Evolutionary conservation across 345 rosid genomes (phyloP), one percentile per base, ranked within the genome.

Genomic region (Viola odorata): DNA sequence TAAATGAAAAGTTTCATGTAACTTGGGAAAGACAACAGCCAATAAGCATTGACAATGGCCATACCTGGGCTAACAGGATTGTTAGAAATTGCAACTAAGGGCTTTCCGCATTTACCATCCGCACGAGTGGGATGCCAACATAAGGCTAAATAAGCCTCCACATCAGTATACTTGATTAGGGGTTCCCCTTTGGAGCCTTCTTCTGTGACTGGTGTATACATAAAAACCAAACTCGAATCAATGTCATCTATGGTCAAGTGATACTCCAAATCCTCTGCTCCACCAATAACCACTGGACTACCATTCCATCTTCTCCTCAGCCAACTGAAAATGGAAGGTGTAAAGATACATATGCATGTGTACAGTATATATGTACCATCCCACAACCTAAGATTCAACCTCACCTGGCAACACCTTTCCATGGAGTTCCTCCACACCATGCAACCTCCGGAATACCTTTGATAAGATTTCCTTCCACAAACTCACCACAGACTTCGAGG

Each of bases 391-490:
- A 62, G 49, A 69, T 51, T 53, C 37, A 51, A 60, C 39, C 68
- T 63, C 58, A 89, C 98, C 98, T 92, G 38, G 94, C 81, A 75
- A 92, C 96, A 54, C 98, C 84, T 71, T 85, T 92, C 62, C 96
- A 96, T 0, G 96, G 96, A 66, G 84, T 87, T 66, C 96, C 98
- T 64, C 98, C 98, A 60, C 96, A 87, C 98, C 98, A 92, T 69
- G 98, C 96, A 69, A 92, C 85, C 73, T 80, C 78, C 66, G 88
- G 91, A 54, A 77, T 71, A 47, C 96, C 96, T 69, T 73, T 84
- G 64, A 92, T 60, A 53, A 70, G 52, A 65, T 82, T 84, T 64
- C 96, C 98, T 75, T 92, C 98, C 44, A 89, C 82, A 55, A 92
- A 80, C 66, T 87, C 96, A 37, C 98, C 98, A 3, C 53, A 70